These are phyloP conservation scores for Leptoxyphium fumago DNA, from an alignment of 2,329 filamentous ascomycete genomes.

Conservation along the genomic window DNA sequence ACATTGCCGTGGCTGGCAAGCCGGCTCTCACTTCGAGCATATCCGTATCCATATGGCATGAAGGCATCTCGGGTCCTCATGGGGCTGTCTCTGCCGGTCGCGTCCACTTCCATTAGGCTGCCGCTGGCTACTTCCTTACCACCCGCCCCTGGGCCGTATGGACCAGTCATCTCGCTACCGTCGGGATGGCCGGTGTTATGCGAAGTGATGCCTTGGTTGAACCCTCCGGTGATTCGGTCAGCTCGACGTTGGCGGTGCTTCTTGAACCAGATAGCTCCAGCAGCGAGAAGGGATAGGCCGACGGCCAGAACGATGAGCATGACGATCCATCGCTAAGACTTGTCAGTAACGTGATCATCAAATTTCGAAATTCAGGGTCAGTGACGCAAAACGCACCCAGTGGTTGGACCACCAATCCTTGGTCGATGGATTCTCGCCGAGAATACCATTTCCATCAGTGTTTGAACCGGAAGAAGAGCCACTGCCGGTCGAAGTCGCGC, in stretches of 20 bases:
- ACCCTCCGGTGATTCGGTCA: constrained; percentile 28
- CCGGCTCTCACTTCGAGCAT: constrained; percentile 14
- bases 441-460: not conserved
- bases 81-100: constrained; percentile 13
- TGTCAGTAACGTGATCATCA: not conserved
- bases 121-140: not conserved
- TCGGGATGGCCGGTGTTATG: constrained; percentile 5
- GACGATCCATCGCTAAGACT: constrained; percentile 51
- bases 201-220: constrained; percentile 24
- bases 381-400: constrained; percentile 26
- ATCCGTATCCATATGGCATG: constrained; percentile 21
- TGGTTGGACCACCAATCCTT: constrained; percentile 45
- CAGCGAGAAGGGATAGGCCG: constrained; percentile 51
- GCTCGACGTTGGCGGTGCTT: constrained; percentile 58
- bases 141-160: constrained; percentile 2
- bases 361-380: not conserved
- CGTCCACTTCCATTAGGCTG: not conserved
- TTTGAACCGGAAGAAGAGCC: not conserved
- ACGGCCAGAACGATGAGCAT: constrained; percentile 64
- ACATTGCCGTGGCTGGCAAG: constrained; percentile 2
- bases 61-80: constrained; percentile 16
- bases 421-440: constrained; percentile 2
- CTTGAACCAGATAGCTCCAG: constrained; percentile 55
- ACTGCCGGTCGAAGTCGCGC: constrained; percentile 13
- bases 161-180: constrained; percentile 2